phyloP scores from a whole-genome alignment of 805 yeast species.

The Ogataea paraovalis region DNA sequence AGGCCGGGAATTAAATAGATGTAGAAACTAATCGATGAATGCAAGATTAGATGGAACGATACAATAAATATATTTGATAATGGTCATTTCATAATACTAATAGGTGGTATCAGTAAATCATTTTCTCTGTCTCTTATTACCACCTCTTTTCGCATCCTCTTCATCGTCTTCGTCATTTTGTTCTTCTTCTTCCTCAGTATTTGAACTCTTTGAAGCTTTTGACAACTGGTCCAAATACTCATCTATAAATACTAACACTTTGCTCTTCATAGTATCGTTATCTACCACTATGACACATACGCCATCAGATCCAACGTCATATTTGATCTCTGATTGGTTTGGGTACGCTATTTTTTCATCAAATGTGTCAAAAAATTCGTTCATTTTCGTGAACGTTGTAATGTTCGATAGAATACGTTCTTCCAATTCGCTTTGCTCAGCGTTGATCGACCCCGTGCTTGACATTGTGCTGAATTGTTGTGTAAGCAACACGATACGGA shows the following conservation, averaged over 20 bases:
- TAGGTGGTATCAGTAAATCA: neutral
- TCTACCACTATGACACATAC: conserved; percentile 53
- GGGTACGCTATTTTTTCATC: conserved; percentile 51
- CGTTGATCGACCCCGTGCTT: conserved; percentile 18
- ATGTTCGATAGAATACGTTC: conserved; percentile 44
- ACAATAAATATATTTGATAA: no score
- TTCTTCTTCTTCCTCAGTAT: conserved; percentile 1
- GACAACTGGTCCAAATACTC: conserved; percentile 13
- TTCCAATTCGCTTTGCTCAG: conserved; percentile 38
- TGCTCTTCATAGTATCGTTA: conserved; percentile 32
- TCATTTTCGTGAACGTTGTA: conserved; percentile 44
- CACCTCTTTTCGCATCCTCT: conserved; percentile 1
- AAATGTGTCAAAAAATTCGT: conserved; percentile 48
- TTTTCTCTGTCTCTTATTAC: conserved; percentile 9
- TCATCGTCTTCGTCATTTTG: conserved; percentile 12
- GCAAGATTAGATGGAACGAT: no score
- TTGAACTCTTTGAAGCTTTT: neutral
- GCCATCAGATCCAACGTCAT: conserved; percentile 61
- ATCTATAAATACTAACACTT: conserved; percentile 42
- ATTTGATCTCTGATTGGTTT: conserved; percentile 50
- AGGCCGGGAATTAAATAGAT: no score
- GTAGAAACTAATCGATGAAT: no score
- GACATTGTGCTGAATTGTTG: conserved; percentile 33
- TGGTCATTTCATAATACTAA: no score
- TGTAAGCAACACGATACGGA: conserved; percentile 41